phyloP scores from a whole-genome alignment of 371 early-diverging fungal genomes.

The Haplosporangium sp. region DNA sequence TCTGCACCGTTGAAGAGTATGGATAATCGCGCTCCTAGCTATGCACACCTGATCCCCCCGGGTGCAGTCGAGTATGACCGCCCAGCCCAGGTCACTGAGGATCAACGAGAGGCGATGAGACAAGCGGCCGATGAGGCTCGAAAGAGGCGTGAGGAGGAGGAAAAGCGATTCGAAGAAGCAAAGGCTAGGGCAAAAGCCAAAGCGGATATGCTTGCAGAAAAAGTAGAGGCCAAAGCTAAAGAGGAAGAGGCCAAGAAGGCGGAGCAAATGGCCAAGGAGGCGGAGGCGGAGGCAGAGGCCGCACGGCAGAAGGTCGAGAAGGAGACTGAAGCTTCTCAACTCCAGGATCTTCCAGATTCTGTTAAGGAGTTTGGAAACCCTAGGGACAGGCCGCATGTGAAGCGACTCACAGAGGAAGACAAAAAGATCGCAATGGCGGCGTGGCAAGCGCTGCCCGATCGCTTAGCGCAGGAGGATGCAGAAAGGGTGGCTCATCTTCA shows the following conservation, averaged over 20 bases:
- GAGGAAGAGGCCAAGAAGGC: constrained; percentile 32
- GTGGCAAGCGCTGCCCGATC: constrained; percentile 27
- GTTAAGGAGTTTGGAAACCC: constrained; percentile 11
- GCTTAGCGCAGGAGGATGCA: constrained; percentile 21
- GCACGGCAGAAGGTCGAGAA: not conserved
- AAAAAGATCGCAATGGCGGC: constrained; percentile 13
- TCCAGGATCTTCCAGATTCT: not conserved
- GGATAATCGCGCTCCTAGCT: constrained; percentile 8
- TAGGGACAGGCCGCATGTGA: constrained; percentile 2
- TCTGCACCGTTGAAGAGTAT: too few species aligned
- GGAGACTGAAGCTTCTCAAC: not conserved
- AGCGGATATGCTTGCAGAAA: constrained; percentile 35
- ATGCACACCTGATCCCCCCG: constrained; percentile 14
- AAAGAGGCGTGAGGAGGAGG: constrained; percentile 41
- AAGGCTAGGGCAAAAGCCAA: constrained; percentile 36
- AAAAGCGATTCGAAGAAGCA: constrained; percentile 24
- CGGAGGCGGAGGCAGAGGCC: constrained; percentile 9
- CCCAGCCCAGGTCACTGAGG: constrained; percentile 32
- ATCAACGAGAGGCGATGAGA: constrained; percentile 45
- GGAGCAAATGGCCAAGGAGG: constrained; percentile 18
- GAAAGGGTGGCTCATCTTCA: constrained; percentile 8
- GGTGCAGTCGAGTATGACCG: constrained; percentile 25
- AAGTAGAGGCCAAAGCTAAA: constrained; percentile 30
- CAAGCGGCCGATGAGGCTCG: constrained; percentile 47
- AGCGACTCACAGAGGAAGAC: constrained; percentile 8